These are phyloP conservation scores for Glomus cerebriforme DNA, from an alignment of 192 early-diverging fungal genomes.

Conservation along the genomic window DNA sequence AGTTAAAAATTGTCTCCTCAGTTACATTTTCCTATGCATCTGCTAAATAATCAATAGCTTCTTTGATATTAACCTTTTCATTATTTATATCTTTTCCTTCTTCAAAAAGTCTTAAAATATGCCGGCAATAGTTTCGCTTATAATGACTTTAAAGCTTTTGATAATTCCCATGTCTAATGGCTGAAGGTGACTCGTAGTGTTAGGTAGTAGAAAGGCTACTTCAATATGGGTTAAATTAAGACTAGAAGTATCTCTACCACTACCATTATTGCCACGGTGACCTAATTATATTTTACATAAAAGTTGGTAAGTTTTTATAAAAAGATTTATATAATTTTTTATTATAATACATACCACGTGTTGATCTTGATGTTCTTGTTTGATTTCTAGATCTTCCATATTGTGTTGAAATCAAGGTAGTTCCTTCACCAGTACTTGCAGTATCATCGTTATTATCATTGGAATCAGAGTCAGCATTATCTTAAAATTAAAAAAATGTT, in stretches of 20 bases:
- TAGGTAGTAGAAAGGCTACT: neutral
- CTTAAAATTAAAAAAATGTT: neutral
- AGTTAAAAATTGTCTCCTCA: neutral
- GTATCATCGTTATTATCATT: neutral
- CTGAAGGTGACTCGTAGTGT: slow-evolving; percentile 8
- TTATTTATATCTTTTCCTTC: slow-evolving; percentile 6
- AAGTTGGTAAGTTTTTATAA: neutral
- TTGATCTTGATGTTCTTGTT: no score
- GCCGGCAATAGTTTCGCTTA: slow-evolving; percentile 2
- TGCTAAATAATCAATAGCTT: neutral
- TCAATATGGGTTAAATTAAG: neutral
- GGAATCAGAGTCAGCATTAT: neutral
- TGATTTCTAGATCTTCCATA: no score
- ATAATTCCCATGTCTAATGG: neutral
- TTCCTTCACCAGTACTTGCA: neutral
- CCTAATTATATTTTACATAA: no score
- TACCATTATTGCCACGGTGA: no score
- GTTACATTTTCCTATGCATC: slow-evolving; percentile 1
- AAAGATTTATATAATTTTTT: neutral
- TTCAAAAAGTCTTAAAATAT: slow-evolving; percentile 7
- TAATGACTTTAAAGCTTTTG: slow-evolving; percentile 7
- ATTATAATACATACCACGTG: neutral
- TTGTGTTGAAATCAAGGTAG: no score
- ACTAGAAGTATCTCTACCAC: neutral
- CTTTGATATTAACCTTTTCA: neutral